A percentile compares a stretch with the other conserved stretches of the same genome.
Conservation (phyloP, 2,329 filamentous ascomycete genomes). For the Talaromyces atroroseus region DNA sequence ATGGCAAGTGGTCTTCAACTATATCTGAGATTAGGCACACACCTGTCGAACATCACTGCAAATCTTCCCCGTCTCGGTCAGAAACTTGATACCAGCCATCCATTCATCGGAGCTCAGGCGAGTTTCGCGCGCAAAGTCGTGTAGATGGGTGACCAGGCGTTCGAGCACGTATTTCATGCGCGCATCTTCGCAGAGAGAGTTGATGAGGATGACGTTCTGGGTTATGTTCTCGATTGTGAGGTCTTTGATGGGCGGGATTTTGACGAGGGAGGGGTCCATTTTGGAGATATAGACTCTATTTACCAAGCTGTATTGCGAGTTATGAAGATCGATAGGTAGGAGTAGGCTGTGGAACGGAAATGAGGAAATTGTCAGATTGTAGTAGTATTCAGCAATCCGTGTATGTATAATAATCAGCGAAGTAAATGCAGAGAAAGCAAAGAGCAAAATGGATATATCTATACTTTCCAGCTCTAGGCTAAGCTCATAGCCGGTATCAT, state of each 20-base stretch:
- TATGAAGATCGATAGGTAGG: too few species aligned
- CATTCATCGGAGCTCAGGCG: conserved; percentile 71
- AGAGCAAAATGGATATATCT: conserved; percentile 1
- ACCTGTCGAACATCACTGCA: conserved; percentile 66
- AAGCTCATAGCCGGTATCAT: too few species aligned
- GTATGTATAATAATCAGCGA: too few species aligned
- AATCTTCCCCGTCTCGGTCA: conserved; percentile 67
- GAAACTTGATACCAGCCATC: conserved; percentile 68
- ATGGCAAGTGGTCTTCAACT: too few species aligned
- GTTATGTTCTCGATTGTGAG: conserved; percentile 77
- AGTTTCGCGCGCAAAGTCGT: conserved; percentile 78
- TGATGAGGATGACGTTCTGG: conserved; percentile 68
- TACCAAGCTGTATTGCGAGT: too few species aligned
- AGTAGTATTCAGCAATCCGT: too few species aligned
- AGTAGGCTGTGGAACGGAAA: too few species aligned
- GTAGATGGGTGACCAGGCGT: conserved; percentile 68
- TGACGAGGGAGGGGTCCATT: conserved; percentile 41
- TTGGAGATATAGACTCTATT: too few species aligned
- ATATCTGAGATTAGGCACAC: too few species aligned
- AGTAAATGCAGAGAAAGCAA: too few species aligned
- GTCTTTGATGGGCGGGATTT: conserved; percentile 53
- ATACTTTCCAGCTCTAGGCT: too few species aligned
- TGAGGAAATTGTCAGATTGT: too few species aligned
- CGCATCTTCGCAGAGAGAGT: conserved; percentile 61
- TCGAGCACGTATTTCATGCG: conserved; percentile 68